A percentile compares a stretch with the other conserved stretches of the same genome.
Conservation (phyloP, 257 asterid genomes). For the Solanum stenotomum region DNA sequence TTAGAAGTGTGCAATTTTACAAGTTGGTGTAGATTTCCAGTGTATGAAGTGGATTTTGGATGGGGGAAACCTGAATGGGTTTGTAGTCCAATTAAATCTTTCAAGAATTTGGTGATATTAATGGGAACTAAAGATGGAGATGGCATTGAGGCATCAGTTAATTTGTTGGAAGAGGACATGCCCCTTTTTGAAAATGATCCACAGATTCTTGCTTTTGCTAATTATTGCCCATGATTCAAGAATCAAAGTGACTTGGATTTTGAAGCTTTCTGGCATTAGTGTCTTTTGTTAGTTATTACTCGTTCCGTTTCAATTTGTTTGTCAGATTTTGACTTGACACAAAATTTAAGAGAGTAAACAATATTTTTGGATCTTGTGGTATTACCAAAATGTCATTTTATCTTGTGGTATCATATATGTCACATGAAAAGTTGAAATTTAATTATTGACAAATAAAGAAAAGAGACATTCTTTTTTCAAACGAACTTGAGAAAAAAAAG, state of each 20-base stretch:
- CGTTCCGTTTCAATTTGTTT: no score
- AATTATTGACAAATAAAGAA: not conserved
- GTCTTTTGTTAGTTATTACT: not conserved
- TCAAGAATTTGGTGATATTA: constrained; percentile 11
- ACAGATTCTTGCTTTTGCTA: not conserved
- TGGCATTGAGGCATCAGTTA: constrained; percentile 42
- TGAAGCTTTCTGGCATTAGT: not conserved
- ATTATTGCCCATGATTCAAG: not conserved
- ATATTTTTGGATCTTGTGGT: no score
- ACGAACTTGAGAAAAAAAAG: no score
- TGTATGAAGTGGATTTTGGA: constrained; percentile 18
- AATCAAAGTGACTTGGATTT: not conserved
- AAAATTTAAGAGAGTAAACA: not conserved
- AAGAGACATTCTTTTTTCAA: not conserved
- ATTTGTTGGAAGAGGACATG: constrained; percentile 21
- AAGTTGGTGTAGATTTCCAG: constrained; percentile 18
- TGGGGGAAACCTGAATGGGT: constrained; percentile 17
- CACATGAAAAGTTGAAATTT: no score
- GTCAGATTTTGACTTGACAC: not conserved
- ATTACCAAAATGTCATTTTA: not conserved
- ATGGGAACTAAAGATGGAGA: constrained; percentile 16
- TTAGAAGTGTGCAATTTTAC: not conserved
- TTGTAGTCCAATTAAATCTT: not conserved
- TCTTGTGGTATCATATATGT: no score
- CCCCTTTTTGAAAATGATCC: not conserved